Evolutionary conservation across 768 basidiomycete genomes (phyloP), one percentile per base, ranked within the genome.

Genomic region (Lactarius sanguifluus): DNA sequence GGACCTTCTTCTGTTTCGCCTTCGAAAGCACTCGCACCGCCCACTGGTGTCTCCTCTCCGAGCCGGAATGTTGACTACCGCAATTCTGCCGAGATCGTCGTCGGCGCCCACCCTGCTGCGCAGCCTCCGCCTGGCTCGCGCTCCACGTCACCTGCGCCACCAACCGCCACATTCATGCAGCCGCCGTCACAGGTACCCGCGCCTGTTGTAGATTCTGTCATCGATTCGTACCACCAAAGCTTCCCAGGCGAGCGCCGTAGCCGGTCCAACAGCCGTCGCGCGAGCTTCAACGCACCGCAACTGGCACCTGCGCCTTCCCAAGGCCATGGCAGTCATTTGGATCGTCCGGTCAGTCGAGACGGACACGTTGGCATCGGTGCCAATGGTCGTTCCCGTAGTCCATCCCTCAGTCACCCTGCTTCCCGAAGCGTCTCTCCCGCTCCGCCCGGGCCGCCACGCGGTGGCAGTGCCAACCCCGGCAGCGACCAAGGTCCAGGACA

Each of bases 331-430:
- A 61, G 57, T 54, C 68, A 54, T 32, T 60, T 83, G 28, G 78
- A 78, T 0, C 79, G 87, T 12, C 85, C 89, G 1, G 74, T 81
- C 43, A 89, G 86, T 70, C 79, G 84, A 67, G 78, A 82, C 52
- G 93, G 90, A 0, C 91, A 89, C 73, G 85, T 86, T 0, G 95
- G 94, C 1, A 86, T 97, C 64, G 95, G 94, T 16, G 88, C 91
- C 20, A 88, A 87, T 74, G 88, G 83, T 56, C 77, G 76, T 38
- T 87, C 83, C 66, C 83, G 83, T 25, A 89, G 87, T 71, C 86
- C 88, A 7, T 86, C 89, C 13, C 71, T 77, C 61, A 52, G 43
- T n/a, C 62, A 68, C 25, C 68, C 68, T 0, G 30, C 78, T 16
- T 85, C 83, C 52, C 81, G 83, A 41, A 83, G 80, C 9, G 80